Conservation (phyloP, 2,329 filamentous ascomycete species). For the Rutstroemia sp. region DNA sequence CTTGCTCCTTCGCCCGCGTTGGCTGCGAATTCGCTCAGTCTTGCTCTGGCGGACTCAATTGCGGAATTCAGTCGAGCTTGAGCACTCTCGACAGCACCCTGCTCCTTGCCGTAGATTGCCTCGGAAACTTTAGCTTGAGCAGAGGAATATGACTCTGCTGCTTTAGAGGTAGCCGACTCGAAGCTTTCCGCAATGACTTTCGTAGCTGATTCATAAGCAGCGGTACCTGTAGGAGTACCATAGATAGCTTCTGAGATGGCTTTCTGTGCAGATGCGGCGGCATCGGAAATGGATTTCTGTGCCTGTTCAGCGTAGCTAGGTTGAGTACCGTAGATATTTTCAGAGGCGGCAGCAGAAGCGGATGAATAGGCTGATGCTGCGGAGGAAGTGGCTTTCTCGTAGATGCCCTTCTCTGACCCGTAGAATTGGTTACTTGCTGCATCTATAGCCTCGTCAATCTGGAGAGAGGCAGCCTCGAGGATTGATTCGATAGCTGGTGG, state of each 20-base stretch:
- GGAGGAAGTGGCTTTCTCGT: constrained; percentile 46
- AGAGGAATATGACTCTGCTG: constrained; percentile 10
- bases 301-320: constrained; percentile 45
- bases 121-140: constrained; percentile 14
- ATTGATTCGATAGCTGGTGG: constrained; percentile 51
- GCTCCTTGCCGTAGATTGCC: constrained; percentile 23
- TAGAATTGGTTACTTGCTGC: constrained; percentile 51
- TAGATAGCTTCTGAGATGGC: constrained; percentile 51
- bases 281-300: constrained; percentile 43
- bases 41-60: constrained; percentile 25
- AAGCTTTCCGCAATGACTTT: constrained; percentile 16
- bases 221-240: constrained; percentile 38
- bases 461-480: constrained; percentile 46
- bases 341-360: constrained; percentile 41
- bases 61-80: constrained; percentile 23
- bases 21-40: constrained; percentile 22
- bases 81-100: constrained; percentile 26
- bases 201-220: constrained; percentile 16
- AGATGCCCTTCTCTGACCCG: constrained; percentile 44
- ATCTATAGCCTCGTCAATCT: constrained; percentile 50
- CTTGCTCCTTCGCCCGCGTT: constrained; percentile 28
- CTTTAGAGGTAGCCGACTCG: constrained; percentile 15
- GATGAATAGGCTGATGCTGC: constrained; percentile 45
- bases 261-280: constrained; percentile 45
- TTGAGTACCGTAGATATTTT: constrained; percentile 47